Evolutionary conservation across 73 alveolate genomes (phyloP).

Genomic region (Halteria grandinella): DNA sequence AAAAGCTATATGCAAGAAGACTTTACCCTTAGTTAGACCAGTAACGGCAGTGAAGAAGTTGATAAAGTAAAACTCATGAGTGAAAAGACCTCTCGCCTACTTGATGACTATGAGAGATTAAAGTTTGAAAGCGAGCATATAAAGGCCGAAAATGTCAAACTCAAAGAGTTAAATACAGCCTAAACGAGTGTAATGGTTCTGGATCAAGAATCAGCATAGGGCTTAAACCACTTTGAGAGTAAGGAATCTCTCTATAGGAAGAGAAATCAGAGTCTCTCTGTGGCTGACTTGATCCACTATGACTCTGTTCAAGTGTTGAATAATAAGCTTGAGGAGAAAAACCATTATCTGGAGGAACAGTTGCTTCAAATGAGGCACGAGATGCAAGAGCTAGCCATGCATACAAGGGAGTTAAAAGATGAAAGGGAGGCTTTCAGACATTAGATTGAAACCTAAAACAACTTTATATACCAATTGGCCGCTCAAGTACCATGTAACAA

Average conservation of each 20-base stretch:
- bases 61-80: no score
- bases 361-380: background rate
- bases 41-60: background rate
- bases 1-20: background rate
- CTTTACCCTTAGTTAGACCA: background rate
- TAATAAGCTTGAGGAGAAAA: constrained; percentile 24
- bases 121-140: constrained; percentile 26
- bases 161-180: background rate
- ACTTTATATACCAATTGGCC: background rate
- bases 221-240: no score
- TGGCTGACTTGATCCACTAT: constrained; percentile 11
- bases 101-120: constrained; percentile 43
- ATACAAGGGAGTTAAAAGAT: constrained; percentile 10
- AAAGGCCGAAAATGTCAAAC: constrained; percentile 1
- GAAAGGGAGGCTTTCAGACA: constrained; percentile 35
- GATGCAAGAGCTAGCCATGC: background rate
- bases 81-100: constrained; percentile 4
- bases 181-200: background rate
- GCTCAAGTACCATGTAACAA: no score
- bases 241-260: background rate
- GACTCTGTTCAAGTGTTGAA: constrained; percentile 26
- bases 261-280: constrained; percentile 9
- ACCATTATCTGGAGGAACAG: background rate
- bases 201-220: no score
- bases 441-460: background rate